A percentile compares a stretch with the other conserved stretches of the same genome.
phyloP scores from a whole-genome alignment of 2,329 filamentous ascomycete genomes.

The Colletotrichum higginsianum region DNA sequence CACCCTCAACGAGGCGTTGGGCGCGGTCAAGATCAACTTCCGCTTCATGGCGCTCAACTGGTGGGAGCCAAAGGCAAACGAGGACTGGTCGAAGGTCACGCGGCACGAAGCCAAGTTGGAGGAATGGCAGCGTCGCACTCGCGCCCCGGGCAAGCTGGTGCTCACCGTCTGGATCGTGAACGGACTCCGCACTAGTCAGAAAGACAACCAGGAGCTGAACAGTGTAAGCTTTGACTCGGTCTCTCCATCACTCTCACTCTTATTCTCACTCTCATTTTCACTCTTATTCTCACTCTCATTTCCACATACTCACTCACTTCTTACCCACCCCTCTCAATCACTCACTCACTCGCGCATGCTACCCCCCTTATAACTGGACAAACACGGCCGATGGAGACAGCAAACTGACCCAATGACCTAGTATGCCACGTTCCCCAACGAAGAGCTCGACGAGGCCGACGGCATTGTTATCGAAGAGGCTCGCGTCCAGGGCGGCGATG shows the following conservation, averaged over 20 bases:
- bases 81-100: conserved; percentile 24
- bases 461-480: conserved; percentile 35
- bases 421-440: conserved; percentile 39
- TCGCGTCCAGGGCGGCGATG: conserved; percentile 35
- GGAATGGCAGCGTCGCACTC: conserved; percentile 31
- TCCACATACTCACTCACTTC: too few relatives aligned
- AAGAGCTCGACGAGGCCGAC: conserved; percentile 28
- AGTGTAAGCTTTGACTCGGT: conserved; percentile 13
- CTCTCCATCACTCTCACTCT: too few relatives aligned
- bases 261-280: too few relatives aligned
- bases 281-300: too few relatives aligned
- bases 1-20: conserved; percentile 28
- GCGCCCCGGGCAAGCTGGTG: conserved; percentile 19
- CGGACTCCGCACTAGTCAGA: background rate
- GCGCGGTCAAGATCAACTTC: conserved; percentile 33
- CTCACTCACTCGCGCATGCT: too few relatives aligned
- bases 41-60: conserved; percentile 36
- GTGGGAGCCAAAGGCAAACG: conserved; percentile 35
- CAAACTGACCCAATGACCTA: background rate
- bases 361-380: too few relatives aligned
- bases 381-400: accelerated
- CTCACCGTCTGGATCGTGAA: conserved; percentile 38
- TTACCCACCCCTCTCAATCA: too few relatives aligned
- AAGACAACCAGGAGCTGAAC: conserved; percentile 21
- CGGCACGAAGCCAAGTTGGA: conserved; percentile 24